Evolutionary conservation across 129 eudicot genomes (phyloP).

Genomic region (Chrysanthemum seticuspe): DNA sequence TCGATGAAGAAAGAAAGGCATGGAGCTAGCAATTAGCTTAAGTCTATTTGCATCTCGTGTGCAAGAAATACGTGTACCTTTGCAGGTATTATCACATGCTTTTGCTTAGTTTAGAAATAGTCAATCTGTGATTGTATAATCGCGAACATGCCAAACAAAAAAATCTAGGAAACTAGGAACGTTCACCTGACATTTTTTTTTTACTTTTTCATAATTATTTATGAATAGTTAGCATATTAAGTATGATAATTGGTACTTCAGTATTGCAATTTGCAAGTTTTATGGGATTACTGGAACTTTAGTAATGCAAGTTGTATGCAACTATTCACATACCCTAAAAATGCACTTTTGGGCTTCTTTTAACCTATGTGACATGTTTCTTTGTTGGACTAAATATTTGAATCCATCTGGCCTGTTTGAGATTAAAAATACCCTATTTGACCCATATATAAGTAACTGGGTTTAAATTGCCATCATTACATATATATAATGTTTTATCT

Average conservation of each 20-base stretch:
- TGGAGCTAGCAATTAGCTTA: conserved; percentile 98
- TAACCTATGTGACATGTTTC: neutral
- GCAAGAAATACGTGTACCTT: conserved; percentile 95
- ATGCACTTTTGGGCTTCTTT: no score
- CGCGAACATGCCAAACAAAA: no score
- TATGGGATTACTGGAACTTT: no score
- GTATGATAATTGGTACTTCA: no score
- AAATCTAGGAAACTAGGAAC: no score
- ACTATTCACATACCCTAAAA: no score
- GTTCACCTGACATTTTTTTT: conserved; percentile 4
- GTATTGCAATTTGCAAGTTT: no score
- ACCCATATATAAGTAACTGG: neutral
- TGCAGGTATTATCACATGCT: conserved; percentile 64
- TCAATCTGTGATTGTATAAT: no score
- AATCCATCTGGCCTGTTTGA: neutral
- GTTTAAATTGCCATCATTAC: neutral
- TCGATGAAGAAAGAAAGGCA: conserved; percentile 99
- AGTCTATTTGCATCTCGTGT: conserved; percentile 98
- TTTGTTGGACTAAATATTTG: neutral
- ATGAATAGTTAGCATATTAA: neutral
- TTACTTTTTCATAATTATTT: neutral
- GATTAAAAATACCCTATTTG: no score
- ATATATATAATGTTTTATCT: neutral
- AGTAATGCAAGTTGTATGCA: no score
- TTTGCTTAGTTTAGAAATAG: neutral